Evolutionary conservation across 805 yeast genomes (phyloP).

Genomic region (Sugiyamaella floridensis): DNA sequence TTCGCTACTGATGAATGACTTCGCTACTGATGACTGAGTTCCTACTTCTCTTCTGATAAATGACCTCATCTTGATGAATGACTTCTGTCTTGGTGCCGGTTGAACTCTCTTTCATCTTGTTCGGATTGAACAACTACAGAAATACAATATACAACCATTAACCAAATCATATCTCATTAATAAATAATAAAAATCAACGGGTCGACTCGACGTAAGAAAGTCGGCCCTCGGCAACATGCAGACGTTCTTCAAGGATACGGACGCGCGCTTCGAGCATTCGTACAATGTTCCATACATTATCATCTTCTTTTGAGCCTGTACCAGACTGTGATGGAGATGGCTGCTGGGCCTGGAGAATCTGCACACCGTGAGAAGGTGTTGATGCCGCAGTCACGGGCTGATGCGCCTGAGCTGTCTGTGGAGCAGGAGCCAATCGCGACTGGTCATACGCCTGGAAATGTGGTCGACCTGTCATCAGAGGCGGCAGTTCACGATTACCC

Average conservation of each 20-base stretch:
- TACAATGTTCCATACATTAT: slow-evolving; percentile 19
- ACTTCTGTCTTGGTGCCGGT: no score
- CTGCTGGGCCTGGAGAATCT: slow-evolving; percentile 5
- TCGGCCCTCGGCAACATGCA: slow-evolving; percentile 27
- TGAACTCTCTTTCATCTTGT: no score
- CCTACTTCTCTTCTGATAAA: no score
- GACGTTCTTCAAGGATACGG: slow-evolving; percentile 27
- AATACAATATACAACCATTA: neutral
- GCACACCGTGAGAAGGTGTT: slow-evolving; percentile 2
- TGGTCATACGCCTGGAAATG: neutral
- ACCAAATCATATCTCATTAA: neutral
- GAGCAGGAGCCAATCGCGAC: neutral
- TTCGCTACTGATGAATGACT: no score
- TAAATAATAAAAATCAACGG: slow-evolving; percentile 5
- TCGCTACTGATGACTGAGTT: no score
- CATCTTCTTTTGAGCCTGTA: slow-evolving; percentile 2
- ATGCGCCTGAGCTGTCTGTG: neutral
- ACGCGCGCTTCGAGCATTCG: slow-evolving; percentile 27
- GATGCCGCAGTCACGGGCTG: slow-evolving; percentile 4
- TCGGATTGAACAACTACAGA: no score
- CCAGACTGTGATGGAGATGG: slow-evolving; percentile 6
- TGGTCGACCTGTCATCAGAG: neutral
- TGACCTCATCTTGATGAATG: no score
- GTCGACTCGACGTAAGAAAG: slow-evolving; percentile 18
- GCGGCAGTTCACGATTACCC: neutral